Percentiles rank a stretch among this genome's conserved stretches.
These are phyloP conservation scores for Saposhnikovia divaricata DNA, from an alignment of 129 eudicot genomes.

Conservation along the genomic window DNA sequence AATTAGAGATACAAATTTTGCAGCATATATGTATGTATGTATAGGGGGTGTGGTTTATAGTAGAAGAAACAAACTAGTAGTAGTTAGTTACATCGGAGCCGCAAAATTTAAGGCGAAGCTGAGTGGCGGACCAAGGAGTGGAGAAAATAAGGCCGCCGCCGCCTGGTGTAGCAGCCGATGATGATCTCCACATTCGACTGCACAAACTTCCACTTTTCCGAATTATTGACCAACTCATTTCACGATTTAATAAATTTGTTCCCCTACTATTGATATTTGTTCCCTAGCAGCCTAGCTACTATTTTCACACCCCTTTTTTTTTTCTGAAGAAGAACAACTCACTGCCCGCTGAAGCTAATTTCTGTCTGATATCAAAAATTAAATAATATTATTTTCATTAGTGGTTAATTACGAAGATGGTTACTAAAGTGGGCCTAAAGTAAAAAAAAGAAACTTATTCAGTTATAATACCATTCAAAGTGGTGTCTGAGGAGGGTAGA, in stretches of 20 bases:
- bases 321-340: not conserved
- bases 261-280: too few species aligned
- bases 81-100: constrained; percentile 56
- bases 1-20: not conserved
- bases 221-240: not conserved
- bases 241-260: not conserved
- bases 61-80: not conserved
- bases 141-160: constrained; percentile 15
- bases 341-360: not conserved
- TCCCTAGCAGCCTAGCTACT: too few species aligned
- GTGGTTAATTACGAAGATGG: too few species aligned
- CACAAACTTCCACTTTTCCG: not conserved
- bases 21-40: too few species aligned
- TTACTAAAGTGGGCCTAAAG: too few species aligned
- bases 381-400: too few species aligned
- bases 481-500: too few species aligned
- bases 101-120: constrained; percentile 68
- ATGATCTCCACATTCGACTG: not conserved
- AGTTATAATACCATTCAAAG: too few species aligned
- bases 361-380: not conserved
- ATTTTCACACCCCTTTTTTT: not conserved
- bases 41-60: not conserved
- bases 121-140: constrained; percentile 60
- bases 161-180: not conserved
- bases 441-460: too few species aligned